Evolutionary conservation across 768 basidiomycete genomes (phyloP), one percentile per base, ranked within the genome.

Genomic region (Sistotremastrum niveocremeum): DNA sequence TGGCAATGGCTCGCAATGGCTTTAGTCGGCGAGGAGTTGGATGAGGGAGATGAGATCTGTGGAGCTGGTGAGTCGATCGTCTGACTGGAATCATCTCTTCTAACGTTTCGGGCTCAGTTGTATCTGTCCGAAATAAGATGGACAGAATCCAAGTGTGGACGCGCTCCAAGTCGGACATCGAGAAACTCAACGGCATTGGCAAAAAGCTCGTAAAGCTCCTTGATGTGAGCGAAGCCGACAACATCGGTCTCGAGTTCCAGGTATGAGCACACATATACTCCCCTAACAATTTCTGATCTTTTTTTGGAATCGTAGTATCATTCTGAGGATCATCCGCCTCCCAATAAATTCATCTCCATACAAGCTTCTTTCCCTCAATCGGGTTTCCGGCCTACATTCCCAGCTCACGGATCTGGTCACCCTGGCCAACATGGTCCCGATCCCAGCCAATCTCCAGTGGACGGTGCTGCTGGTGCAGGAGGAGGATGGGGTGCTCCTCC

Each of bases 81-180:
- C 20, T 41, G 45, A 39, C 8, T 30, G 38, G 11, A n/a, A 6
- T 35, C 42, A 33, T 43, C 41, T 12, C 11, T 30, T n/a, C 39
- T 58, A 71, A 76, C 52, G 83, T 91, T 46, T 87, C 83, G 51
- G 84, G 84, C 37, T 83, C 84, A 0, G 91, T 94, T 11, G 88
- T 93, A 41, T 88, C 85, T 53, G 64, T 89, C 60, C 69, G 87
- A 54, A 81, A 78, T 52, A 90, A 88, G 62, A 79, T 88, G 44
- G 87, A 94, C 58, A 69, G 91, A 44, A 87, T 95, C 46, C 91
- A 95, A 61, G 64, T 97, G 34, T 97, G 91, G 91, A 84, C 81
- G 39, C 68, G 91, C 49, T 72, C 69, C 53, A 86, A 86, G 64
- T 85, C 89, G 38, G 86, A 94, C 52, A 79, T 89, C 1, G 84